phyloP scores from a whole-genome alignment of 352 stramenopile genomes.

The Nothophytophthora sp. region DNA sequence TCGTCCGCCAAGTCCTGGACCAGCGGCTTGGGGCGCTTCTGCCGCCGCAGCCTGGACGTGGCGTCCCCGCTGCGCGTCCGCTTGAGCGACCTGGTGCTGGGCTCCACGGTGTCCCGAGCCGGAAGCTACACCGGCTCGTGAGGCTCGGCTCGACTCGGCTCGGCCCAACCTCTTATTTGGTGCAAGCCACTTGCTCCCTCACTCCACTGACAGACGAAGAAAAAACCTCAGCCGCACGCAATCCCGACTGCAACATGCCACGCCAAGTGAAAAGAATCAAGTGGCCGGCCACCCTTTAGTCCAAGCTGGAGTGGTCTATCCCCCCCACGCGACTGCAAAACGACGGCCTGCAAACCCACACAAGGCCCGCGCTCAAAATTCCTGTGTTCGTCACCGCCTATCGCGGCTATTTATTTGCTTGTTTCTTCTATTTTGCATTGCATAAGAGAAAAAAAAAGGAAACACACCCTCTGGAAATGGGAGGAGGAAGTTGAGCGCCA shows the following conservation, averaged over 20 bases:
- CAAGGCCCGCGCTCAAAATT: no score
- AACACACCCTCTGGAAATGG: conserved; percentile 28
- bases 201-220: background rate
- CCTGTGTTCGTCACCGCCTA: no score
- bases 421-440: conserved; percentile 20
- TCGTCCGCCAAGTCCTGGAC: conserved; percentile 63
- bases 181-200: background rate
- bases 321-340: no score
- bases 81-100: conserved; percentile 66
- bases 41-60: conserved; percentile 68
- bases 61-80: conserved; percentile 55
- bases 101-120: conserved; percentile 48
- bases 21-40: conserved; percentile 59
- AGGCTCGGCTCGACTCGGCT: conserved; percentile 4
- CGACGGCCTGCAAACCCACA: no score
- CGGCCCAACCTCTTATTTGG: no score
- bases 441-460: conserved; percentile 29
- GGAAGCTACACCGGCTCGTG: conserved; percentile 61
- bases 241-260: no score
- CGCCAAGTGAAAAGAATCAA: background rate
- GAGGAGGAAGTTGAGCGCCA: no score
- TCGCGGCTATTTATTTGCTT: conserved; percentile 27
- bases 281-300: no score
- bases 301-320: no score
- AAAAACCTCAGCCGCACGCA: background rate